phyloP scores from a whole-genome alignment of 345 rosid genomes.

The Eucalyptus cladocalyx region DNA sequence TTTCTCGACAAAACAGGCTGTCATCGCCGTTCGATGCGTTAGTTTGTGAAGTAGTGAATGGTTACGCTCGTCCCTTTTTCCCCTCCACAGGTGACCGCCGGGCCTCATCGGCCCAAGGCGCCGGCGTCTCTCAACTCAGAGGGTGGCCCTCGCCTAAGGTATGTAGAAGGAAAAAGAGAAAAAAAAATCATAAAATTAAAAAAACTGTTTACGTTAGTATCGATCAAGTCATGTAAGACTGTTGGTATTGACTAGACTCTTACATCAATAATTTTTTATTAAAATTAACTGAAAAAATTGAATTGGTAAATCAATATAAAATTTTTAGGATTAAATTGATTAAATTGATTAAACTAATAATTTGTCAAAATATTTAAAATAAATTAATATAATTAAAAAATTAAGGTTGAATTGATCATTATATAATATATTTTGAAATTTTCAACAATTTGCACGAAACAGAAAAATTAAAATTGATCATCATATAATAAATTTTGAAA shows the following conservation, averaged over 20 bases:
- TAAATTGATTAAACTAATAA: too few species aligned
- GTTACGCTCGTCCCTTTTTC: background rate
- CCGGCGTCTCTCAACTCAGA: too few species aligned
- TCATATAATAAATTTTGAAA: too few species aligned
- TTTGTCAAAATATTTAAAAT: too few species aligned
- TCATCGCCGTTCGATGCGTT: background rate
- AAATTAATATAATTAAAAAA: rapidly evolving
- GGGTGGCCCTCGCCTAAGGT: background rate
- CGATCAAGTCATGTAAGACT: rapidly evolving
- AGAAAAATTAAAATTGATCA: too few species aligned
- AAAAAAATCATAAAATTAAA: too few species aligned
- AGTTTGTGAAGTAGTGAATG: background rate
- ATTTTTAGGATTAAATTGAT: too few species aligned
- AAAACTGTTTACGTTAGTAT: rapidly evolving
- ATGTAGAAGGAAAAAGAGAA: rapidly evolving
- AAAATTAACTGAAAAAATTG: too few species aligned
- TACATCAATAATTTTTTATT: rapidly evolving
- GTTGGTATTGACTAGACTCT: rapidly evolving
- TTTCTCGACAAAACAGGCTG: background rate
- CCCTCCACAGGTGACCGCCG: background rate
- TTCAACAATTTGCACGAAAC: too few species aligned
- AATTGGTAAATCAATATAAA: too few species aligned
- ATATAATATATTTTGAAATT: too few species aligned
- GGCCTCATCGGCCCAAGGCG: background rate
- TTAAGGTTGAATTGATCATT: rapidly evolving